Evolutionary conservation across 2,329 filamentous ascomycete genomes (phyloP), one percentile per base, ranked within the genome.

Genomic region (Cordyceps militaris): DNA sequence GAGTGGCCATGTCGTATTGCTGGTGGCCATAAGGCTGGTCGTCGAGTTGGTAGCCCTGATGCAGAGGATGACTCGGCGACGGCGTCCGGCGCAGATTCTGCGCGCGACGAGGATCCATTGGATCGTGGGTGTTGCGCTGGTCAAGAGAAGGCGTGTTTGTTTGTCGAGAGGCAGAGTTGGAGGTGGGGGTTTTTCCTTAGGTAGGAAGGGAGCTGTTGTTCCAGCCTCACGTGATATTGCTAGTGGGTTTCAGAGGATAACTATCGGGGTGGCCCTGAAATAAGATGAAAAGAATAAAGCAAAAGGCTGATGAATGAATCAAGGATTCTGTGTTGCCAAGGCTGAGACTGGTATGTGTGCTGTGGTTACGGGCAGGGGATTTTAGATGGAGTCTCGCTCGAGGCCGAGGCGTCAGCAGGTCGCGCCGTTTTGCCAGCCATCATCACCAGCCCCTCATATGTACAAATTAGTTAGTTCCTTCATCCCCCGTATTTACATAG

Each of bases 11-110:
- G 40, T 69, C 63, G 28, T 66, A 61, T 19, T 65, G 61, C 54
- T 66, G 65, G 60, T 75, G 79, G 55, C 75, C 78, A 69, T 90
- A 92, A 9, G 86, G 84, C 63, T 85, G 83, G 70, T 96, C 89
- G 46, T 94, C 87, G 48, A 95, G 80, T 69, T 95, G 89, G 71
- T 96, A 96, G 63, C 86, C 83, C 65, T 87, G 83, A 59, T 83
- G 83, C 16, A 87, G 74, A 28, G 87, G 88, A 63, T 89, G 86
- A 50, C 84, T 87, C 34, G 90, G 89, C 48, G 90, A 94, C 55
- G 89, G 89, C 58, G 88, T 84, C 64, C 87, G 83, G 71, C 66
- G 59, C 73, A 70, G 63, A 73, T 76, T 66, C 84, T 79, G 56
- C 26, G 38, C 48, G 38, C 42, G 42, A 42, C 56, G 42, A 49